Base-by-base conservation (phyloP, 768 basidiomycete genomes). In the Arthromyces matolae region DNA sequence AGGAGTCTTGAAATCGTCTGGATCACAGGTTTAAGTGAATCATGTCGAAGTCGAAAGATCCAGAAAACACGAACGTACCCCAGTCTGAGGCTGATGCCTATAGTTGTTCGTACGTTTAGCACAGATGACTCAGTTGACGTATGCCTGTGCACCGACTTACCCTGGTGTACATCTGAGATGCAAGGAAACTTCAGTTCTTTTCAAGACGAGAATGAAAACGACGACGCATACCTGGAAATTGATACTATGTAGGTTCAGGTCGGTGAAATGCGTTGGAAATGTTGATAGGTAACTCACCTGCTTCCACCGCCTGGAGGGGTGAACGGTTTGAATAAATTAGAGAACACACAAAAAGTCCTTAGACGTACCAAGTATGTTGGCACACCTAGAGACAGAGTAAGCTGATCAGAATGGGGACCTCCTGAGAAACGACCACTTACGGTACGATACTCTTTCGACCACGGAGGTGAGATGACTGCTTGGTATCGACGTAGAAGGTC, bases 1-100 rank as follows among this genome's bases (percentile, higher is more conserved):
- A 34, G 76, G 75, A 16, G 75, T 73, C 71, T 85, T 86, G 73
- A 86, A 86, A 63, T 85, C 83, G 60, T 86, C 84, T 83, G 62
- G 58, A 22, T 3, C n/a, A n/a, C n/a, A n/a, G n/a, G n/a, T n/a
- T n/a, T n/a, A n/a, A n/a, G n/a, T n/a, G n/a, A n/a, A n/a, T n/a
- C n/a, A n/a, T n/a, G n/a, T n/a, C n/a, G n/a, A n/a, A n/a, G 35
- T 16, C 10, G 22, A 7, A 24, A 42, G 8, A 8, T 28, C n/a
- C 3, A 24, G 10, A 46, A 22, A 16, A 38, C 18, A 25, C 13
- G 6, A 27, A 54, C 73, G 35, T 51, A 83, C 83, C 80, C 82
- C 83, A 84, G 56, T 84, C 83, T 22, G 83, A 84, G 8, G 78
- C 81, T 34, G 83, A 84, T 27, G 82, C 83, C 79, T 80, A 36